Base-by-base conservation (phyloP, 1,139 yeast species). In the Candida glucosophila region DNA sequence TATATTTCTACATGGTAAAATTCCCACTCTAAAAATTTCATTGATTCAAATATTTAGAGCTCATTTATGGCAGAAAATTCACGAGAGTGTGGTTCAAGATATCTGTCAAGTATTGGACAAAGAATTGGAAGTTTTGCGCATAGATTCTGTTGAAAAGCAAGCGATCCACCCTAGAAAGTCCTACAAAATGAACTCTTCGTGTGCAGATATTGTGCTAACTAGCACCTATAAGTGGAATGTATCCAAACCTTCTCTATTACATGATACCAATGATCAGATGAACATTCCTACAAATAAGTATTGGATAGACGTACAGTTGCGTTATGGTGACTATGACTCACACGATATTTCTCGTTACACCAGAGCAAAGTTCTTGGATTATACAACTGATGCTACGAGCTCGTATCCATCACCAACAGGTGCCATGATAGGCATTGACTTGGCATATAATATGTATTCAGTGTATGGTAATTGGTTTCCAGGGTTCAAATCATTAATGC, bases 401-500 rank as follows among this genome's bases (percentile, higher is more conserved):
- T 66, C 79, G 27, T 92, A 92, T 45, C 98, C 98, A 3, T 79
- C 95, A 0, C 88, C 95, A 2, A 83, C 95, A 0, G 99, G 99
- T 35, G 67, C 83, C 4, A 73, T 90, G 66, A 69, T 92, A 27
- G 95, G 93, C 15, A 70, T 92, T 37, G 99, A 92, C 53, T 63
- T 92, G 41, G 95, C 98, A 0, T 92, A 92, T 51, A 90, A 90
- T 50, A 82, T 86, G 79, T 86, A 83, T 47, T 96, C 86, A 51
- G 90, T 94, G 0, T 92, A 85, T 52, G 99, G 98, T 18, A 86
- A 85, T 43, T 92, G 98, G 97, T 82, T 90, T 58, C 90, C 93
- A 4, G 97, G 97, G 1, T 58, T 90, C 50, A 92, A 92, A 49
- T 85, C 88, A 4, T 61, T 92, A 44, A 64, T 90, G 59, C 94